These are phyloP conservation scores for Carpinus viminea DNA, from an alignment of 306 rosid genomes.

Conservation along the genomic window DNA sequence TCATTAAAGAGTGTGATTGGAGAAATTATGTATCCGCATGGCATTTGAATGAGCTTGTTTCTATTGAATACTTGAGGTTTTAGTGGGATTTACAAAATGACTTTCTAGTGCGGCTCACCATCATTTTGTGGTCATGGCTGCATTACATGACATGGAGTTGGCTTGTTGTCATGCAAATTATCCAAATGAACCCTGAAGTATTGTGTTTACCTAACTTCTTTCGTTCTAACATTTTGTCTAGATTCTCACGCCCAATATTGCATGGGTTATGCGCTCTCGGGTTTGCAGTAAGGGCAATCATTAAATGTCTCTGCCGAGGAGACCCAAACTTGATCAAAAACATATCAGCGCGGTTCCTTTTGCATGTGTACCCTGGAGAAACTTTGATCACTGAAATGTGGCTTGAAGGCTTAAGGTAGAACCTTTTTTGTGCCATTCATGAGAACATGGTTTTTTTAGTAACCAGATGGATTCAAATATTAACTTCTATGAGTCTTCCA, in stretches of 20 bases:
- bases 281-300: constrained; percentile 83
- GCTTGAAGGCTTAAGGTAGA: constrained; percentile 76
- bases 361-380: constrained; percentile 92
- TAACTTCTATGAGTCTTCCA: background rate
- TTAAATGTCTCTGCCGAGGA: constrained; percentile 78
- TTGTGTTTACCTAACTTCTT: constrained; percentile 16
- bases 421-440: constrained; percentile 11
- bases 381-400: constrained; percentile 91
- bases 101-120: background rate
- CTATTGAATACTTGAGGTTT: background rate
- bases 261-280: constrained; percentile 95
- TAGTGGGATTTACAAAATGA: background rate
- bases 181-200: constrained; percentile 1
- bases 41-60: background rate
- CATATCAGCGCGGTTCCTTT: constrained; percentile 77
- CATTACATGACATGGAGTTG: constrained; percentile 2
- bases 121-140: constrained; percentile 7
- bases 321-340: constrained; percentile 63
- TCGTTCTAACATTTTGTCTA: constrained; percentile 28
- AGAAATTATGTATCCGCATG: background rate
- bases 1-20: background rate
- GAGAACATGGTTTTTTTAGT: constrained; percentile 1
- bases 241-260: constrained; percentile 87
- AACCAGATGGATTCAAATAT: background rate
- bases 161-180: background rate